Evolutionary conservation across 805 yeast genomes (phyloP).

Genomic region (Candida odintsovae): DNA sequence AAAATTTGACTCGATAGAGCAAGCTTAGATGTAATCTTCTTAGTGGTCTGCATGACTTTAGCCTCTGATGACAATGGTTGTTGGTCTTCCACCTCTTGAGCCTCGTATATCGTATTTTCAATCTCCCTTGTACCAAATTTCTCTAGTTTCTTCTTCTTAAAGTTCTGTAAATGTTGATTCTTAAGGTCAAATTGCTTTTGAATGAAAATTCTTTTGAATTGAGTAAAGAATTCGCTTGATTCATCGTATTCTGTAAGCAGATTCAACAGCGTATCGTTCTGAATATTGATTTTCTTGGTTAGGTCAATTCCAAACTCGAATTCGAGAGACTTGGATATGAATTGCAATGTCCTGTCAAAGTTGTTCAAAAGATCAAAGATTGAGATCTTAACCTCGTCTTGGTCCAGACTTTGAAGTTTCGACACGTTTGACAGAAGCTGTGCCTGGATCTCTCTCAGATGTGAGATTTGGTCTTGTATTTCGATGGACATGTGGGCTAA

Average conservation of each 20-base stretch:
- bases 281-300: background rate
- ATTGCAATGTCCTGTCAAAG: conserved; percentile 12
- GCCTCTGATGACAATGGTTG: conserved; percentile 13
- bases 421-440: conserved; percentile 8
- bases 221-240: conserved; percentile 12
- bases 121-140: conserved; percentile 4
- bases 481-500: background rate
- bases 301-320: conserved; percentile 16
- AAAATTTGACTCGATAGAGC: conserved; percentile 19
- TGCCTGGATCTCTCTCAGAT: background rate
- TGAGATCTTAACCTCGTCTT: conserved; percentile 10
- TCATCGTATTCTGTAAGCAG: conserved; percentile 6
- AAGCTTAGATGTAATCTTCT: conserved; percentile 21
- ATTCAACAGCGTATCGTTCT: background rate
- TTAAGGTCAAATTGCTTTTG: conserved; percentile 16
- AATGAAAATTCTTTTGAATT: conserved; percentile 11
- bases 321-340: conserved; percentile 10
- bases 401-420: conserved; percentile 8
- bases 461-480: background rate
- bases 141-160: conserved; percentile 5
- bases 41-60: conserved; percentile 20
- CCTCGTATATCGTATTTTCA: background rate
- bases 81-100: background rate
- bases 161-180: background rate
- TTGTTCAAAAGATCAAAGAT: conserved; percentile 12